A percentile compares a stretch with the other conserved stretches of the same genome.
Evolutionary conservation across 805 yeast species (phyloP).

Genomic region (Cyberlindnera saturnus): DNA sequence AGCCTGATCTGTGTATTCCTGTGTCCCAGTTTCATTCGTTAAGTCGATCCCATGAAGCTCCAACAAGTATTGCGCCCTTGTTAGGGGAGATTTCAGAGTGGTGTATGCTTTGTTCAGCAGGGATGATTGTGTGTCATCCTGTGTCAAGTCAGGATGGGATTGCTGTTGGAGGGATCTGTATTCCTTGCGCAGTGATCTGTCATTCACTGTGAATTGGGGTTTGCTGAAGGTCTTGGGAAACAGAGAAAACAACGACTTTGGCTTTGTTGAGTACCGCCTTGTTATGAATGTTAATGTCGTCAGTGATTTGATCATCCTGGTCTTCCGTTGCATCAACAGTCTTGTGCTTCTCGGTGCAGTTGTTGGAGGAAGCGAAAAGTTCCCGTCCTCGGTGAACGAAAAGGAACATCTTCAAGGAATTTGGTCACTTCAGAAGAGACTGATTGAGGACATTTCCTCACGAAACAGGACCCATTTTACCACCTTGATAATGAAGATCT

Average conservation of each 20-base stretch:
- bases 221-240: slow-evolving; percentile 69
- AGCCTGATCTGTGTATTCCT: slow-evolving; percentile 26
- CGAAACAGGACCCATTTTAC: neutral
- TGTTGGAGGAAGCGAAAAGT: no score
- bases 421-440: no score
- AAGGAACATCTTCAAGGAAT: no score
- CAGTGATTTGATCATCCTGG: no score
- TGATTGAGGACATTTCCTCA: no score
- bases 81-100: slow-evolving; percentile 62
- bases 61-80: slow-evolving; percentile 59
- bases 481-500: slow-evolving; percentile 26
- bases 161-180: slow-evolving; percentile 66
- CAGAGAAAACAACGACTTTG: slow-evolving; percentile 35
- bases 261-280: neutral
- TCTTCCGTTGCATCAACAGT: no score
- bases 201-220: slow-evolving; percentile 69
- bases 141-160: slow-evolving; percentile 69
- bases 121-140: slow-evolving; percentile 37
- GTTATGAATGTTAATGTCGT: no score
- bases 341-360: no score
- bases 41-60: slow-evolving; percentile 42
- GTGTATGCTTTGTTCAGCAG: slow-evolving; percentile 73
- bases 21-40: slow-evolving; percentile 50
- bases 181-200: slow-evolving; percentile 58
- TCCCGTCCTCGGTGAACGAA: no score